Base-by-base conservation (phyloP, 257 asterid genomes). In the Rhazya stricta region DNA sequence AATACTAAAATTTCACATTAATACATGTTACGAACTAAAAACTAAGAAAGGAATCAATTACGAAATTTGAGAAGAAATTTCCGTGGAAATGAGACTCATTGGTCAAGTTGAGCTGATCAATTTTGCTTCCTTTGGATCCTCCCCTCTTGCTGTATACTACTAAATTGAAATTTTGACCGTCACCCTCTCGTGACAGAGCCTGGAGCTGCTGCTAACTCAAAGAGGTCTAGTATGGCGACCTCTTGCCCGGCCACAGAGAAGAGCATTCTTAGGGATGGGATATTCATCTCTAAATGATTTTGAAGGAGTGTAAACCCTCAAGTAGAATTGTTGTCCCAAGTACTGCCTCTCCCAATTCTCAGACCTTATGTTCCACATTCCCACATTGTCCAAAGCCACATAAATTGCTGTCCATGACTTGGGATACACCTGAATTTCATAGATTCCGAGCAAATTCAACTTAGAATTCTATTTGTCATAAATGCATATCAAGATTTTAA, bases 321-420 rank as follows among this genome's bases (percentile, higher is more conserved):
- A 42, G 83, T 94, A 94, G 70, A 94, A 88, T 21, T 94, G 97
- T 80, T 94, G 99, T 0, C 99, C 99, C 79, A 94, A 63, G 75
- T 94, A 92, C 80, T 92, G 96, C 80, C 97, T 90, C 60, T 86
- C 97, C 99, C 96, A 94, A 66, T 92, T 81, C 82, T 94, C 93
- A 0, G 99, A 92, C 76, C 97, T 85, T 81, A 94, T 79, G 83
- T 92, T 94, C 97, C 99, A 94, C 88, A 94, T 90, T 74, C 99
- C 99, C 46, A 87, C 97, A 67, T 94, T 94, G 93, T 94, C 99
- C 86, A 94, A 76, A 0, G 99, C 89, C 16, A 90, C 75, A 77
- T 87, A 88, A 11, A 94, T 84, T 25, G 98, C 96, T 0, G 98
- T 89, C 97, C 97, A 94, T 1, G 98, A 84, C 80, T 56, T 87